Evolutionary conservation across 2,329 filamentous ascomycete species (phyloP).

Genomic region (Chrysosporium keratinophilum): DNA sequence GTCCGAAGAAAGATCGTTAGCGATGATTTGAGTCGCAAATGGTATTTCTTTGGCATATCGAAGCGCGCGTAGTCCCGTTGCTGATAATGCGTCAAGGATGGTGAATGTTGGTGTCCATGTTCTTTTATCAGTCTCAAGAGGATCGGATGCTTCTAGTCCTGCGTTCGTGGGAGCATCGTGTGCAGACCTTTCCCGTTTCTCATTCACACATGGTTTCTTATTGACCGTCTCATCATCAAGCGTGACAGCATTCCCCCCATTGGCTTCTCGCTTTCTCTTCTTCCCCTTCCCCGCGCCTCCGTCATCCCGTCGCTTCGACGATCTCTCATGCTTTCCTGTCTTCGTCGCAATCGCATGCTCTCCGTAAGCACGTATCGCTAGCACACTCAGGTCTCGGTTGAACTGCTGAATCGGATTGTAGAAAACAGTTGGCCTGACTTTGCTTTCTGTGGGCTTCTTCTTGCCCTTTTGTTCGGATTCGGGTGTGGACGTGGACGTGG

Average conservation of each 20-base stretch:
- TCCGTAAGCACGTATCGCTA: constrained; percentile 83
- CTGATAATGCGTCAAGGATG: constrained; percentile 91
- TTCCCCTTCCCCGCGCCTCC: constrained; percentile 31
- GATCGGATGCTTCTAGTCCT: constrained; percentile 7
- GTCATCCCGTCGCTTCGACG: constrained; percentile 26
- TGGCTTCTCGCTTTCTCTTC: constrained; percentile 13
- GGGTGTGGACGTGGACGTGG: constrained; percentile 22
- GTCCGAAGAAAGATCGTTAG: constrained; percentile 74
- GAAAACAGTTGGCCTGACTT: constrained; percentile 68
- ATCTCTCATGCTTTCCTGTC: constrained; percentile 40
- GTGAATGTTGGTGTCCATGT: constrained; percentile 49
- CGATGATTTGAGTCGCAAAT: constrained; percentile 67
- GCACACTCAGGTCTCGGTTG: constrained; percentile 87
- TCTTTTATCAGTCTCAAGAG: constrained; percentile 22
- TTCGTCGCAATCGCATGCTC: constrained; percentile 52
- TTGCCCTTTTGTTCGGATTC: constrained; percentile 31
- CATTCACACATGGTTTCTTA: constrained; percentile 8
- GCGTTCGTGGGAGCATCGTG: constrained; percentile 3
- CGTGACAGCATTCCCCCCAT: constrained; percentile 1
- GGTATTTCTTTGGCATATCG: constrained; percentile 88
- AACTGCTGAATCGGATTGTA: constrained; percentile 99
- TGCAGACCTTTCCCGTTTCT: constrained; percentile 6
- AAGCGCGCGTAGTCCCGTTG: constrained; percentile 79
- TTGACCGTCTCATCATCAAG: constrained; percentile 2
- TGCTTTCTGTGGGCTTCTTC: constrained; percentile 42